Percentiles rank a stretch among this genome's conserved stretches.
phyloP scores from a whole-genome alignment of 2,329 filamentous ascomycete genomes.

The Ceratocystis albifundus region DNA sequence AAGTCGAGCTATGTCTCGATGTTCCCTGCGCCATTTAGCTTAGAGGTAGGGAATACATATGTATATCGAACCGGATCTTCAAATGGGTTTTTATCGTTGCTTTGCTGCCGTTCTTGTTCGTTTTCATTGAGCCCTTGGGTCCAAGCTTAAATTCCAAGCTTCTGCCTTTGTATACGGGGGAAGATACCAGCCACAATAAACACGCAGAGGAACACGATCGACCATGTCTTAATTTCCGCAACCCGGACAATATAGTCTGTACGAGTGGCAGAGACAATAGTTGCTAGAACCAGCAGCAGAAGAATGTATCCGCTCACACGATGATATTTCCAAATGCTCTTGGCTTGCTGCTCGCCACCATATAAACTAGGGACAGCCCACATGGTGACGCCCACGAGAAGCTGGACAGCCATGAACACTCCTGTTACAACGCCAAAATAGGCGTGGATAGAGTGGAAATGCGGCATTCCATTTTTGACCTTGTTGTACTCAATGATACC shows the following conservation, averaged over 20 bases:
- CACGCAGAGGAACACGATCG: slow-evolving; percentile 51
- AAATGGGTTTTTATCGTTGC: not conserved
- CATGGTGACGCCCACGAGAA: slow-evolving; percentile 68
- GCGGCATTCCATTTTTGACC: slow-evolving; percentile 48
- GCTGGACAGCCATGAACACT: slow-evolving; percentile 58
- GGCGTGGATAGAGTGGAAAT: slow-evolving; percentile 73
- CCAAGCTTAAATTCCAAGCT: slow-evolving; percentile 47
- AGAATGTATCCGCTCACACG: slow-evolving; percentile 64
- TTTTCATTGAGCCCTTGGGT: not conserved
- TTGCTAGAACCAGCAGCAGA: slow-evolving; percentile 58
- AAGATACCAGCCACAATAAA: slow-evolving; percentile 61
- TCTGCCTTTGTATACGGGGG: slow-evolving; percentile 69
- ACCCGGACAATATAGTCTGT: slow-evolving; percentile 62
- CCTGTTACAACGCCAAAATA: slow-evolving; percentile 71
- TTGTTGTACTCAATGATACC: slow-evolving; percentile 78
- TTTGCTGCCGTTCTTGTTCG: slow-evolving; percentile 9
- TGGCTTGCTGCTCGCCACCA: slow-evolving; percentile 67
- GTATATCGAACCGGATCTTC: too few species aligned
- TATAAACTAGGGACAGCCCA: slow-evolving; percentile 65
- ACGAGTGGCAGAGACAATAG: slow-evolving; percentile 61
- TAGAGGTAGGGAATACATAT: too few species aligned
- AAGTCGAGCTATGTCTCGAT: too few species aligned
- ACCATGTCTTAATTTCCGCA: slow-evolving; percentile 65
- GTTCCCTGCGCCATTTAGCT: too few species aligned
- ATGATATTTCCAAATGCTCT: slow-evolving; percentile 83